A percentile compares a stretch with the other conserved stretches of the same genome.
These are phyloP conservation scores for Groenewaldozyma sp. DNA, from an alignment of 1,139 yeast genomes.

Conservation along the genomic window DNA sequence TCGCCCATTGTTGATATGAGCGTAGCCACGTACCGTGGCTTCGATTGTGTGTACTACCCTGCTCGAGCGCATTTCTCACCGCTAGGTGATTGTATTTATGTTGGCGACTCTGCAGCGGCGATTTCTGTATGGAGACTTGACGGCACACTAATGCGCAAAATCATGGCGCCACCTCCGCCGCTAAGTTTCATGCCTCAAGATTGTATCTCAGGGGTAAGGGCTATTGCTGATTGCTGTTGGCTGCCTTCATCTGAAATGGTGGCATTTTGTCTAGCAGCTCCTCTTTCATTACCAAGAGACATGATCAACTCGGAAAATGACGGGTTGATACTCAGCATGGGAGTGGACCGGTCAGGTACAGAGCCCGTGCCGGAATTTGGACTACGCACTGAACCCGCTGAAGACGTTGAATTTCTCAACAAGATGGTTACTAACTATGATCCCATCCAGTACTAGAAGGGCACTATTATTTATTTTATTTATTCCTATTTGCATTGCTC, in stretches of 20 bases:
- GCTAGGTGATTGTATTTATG: not conserved
- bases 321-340: not conserved
- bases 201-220: not conserved
- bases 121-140: conserved; percentile 1
- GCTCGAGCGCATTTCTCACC: conserved; percentile 2
- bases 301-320: not conserved
- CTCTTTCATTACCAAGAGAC: not conserved
- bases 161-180: no score
- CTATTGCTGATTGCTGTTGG: conserved; percentile 3
- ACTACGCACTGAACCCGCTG: not conserved
- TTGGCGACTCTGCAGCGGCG: not conserved
- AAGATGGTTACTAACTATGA: not conserved
- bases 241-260: not conserved
- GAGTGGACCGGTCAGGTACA: not conserved
- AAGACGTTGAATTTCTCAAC: conserved; percentile 2
- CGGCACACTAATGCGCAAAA: not conserved
- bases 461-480: no score
- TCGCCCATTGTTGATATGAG: conserved; percentile 1
- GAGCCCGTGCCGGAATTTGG: not conserved
- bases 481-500: no score
- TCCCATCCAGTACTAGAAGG: not conserved
- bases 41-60: conserved; percentile 1
- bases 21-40: not conserved
- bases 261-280: not conserved
- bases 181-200: not conserved